Evolutionary conservation across 179 eudicot genomes (phyloP).

Genomic region (Silene vulgaris): DNA sequence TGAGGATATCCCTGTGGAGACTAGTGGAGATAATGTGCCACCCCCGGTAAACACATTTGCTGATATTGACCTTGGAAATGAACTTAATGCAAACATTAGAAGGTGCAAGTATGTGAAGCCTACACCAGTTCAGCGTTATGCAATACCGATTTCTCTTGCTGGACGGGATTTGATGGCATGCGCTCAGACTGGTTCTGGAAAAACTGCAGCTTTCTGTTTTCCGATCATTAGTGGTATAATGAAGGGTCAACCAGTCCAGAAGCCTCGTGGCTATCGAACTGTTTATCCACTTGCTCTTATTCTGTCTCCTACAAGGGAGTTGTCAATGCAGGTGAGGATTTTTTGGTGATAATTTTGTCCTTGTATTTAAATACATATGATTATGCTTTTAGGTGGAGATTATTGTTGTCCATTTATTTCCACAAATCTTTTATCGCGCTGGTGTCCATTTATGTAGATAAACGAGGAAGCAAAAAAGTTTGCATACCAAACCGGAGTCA

Average conservation of each 20-base stretch:
- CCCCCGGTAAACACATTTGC: slow-evolving; percentile 94
- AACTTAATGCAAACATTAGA: slow-evolving; percentile 62
- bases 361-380: not conserved
- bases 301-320: slow-evolving; percentile 91
- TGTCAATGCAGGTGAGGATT: slow-evolving; percentile 69
- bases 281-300: slow-evolving; percentile 79
- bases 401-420: not conserved
- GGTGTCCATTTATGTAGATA: slow-evolving; percentile 41
- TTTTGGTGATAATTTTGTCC: not conserved
- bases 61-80: slow-evolving; percentile 81
- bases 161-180: slow-evolving; percentile 96
- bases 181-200: slow-evolving; percentile 95
- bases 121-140: slow-evolving; percentile 87
- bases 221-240: slow-evolving; percentile 91
- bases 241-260: slow-evolving; percentile 44
- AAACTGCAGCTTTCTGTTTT: slow-evolving; percentile 93
- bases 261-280: slow-evolving; percentile 57
- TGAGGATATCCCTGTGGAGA: slow-evolving; percentile 93
- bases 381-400: slow-evolving; percentile 6
- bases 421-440: not conserved
- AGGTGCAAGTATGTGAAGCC: slow-evolving; percentile 95
- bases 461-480: slow-evolving; percentile 83
- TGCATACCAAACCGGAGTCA: slow-evolving; percentile 88
- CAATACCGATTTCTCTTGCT: slow-evolving; percentile 86
- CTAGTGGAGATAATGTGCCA: slow-evolving; percentile 79